phyloP scores from a whole-genome alignment of 352 stramenopile species.

The Pythium utonaiense region DNA sequence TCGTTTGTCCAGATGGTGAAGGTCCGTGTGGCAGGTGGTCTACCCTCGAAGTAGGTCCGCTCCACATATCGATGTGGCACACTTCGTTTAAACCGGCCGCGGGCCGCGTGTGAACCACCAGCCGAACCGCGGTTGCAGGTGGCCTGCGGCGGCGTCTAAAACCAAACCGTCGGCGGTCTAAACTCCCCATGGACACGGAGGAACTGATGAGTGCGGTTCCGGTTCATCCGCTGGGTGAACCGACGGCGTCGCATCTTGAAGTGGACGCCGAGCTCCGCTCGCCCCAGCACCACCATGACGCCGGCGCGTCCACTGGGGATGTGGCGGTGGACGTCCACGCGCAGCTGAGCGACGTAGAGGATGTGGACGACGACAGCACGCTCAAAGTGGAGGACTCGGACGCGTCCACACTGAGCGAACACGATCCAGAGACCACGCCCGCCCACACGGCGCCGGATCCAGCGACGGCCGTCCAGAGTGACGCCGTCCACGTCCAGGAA shows the following conservation, averaged over 20 bases:
- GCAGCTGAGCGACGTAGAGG: constrained; percentile 16
- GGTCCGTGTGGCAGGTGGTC: constrained; percentile 2
- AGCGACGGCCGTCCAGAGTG: not conserved
- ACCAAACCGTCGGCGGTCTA: constrained; percentile 10
- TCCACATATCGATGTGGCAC: constrained; percentile 8
- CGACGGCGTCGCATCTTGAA: constrained; percentile 19
- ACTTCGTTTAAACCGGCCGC: constrained; percentile 2
- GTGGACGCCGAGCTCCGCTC: not conserved
- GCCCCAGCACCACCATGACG: constrained; percentile 2
- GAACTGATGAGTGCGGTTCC: constrained; percentile 26
- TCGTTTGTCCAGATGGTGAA: constrained; percentile 22
- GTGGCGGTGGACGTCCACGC: constrained; percentile 3
- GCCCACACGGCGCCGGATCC: too few relatives aligned
- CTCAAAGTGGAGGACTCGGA: not conserved
- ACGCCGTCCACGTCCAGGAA: not conserved
- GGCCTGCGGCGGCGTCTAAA: not conserved
- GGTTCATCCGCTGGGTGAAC: constrained; percentile 23
- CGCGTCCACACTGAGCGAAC: not conserved
- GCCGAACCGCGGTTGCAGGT: constrained; percentile 19
- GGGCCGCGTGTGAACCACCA: not conserved
- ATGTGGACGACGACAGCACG: constrained; percentile 1
- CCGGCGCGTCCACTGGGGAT: not conserved
- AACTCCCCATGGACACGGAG: constrained; percentile 16
- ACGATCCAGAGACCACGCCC: too few relatives aligned
- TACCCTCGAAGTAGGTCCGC: not conserved